Base-by-base conservation (phyloP, 768 basidiomycete species). In the Leccinum obscurum region DNA sequence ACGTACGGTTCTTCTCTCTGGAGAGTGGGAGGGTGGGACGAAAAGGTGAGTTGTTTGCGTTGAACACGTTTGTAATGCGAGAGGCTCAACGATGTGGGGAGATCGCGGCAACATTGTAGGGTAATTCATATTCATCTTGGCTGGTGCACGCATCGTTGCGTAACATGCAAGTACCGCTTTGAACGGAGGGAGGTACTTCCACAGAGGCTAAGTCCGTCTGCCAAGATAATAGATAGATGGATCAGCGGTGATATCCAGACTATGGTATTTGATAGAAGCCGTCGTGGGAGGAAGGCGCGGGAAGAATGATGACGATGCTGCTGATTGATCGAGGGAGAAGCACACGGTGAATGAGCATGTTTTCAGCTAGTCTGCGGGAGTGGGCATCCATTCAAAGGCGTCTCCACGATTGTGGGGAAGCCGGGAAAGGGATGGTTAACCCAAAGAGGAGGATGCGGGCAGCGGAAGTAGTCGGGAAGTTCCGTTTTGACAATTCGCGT, bases 241-340 rank as follows among this genome's bases (percentile, higher is more conserved):
- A 35, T 28, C 54, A 44, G 56, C 50, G 64, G 68, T 52, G 60
- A 68, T 65, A 61, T 60, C 61, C 41, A 66, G 3, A 62, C 62
- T 68, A 68, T 61, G 64, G 60, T 32, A 61, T 32, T 50, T 51
- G 48, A 63, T 60, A 13, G 62, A 62, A 61, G 70, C 53, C 46
- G 10, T 49, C 53, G 62, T 62, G 68, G 66, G 57, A 63, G 57
- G 72, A 74, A 72, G 66, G 17, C 48, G 59, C 46, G 52, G 9
- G 26, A 41, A 59, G 62, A 39, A 39, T 17, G 37, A 17, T 17
- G 37, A 39, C 7, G 35, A 37, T 37, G 14, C 35, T 37, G 37
- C 17, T 39, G 37, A 22, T 52, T 59, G 65, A 66, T 64, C 59
- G 59, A 67, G 44, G 50, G 57, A 50, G 56, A 58, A 59, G 44